Evolutionary conservation across 306 rosid species (phyloP), one percentile per base, ranked within the genome.

Genomic region (Rosa rugosa): DNA sequence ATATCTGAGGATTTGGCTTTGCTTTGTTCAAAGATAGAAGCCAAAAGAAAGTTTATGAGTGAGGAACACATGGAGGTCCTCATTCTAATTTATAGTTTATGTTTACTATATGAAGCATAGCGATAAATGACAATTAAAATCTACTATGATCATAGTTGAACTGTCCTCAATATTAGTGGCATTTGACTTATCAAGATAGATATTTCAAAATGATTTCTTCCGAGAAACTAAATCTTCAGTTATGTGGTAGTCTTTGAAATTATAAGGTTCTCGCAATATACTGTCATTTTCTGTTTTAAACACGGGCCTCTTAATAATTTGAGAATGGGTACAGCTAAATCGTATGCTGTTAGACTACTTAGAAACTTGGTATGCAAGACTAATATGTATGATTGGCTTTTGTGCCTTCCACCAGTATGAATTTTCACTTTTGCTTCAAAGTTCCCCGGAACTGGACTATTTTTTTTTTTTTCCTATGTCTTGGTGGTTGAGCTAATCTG

Each of bases 1-100:
- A 89, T 94, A 75, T 94, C 98, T 2, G 87, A 83, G 83, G 97
- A 92, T 79, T 82, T 94, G 77, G 97, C 92, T 0, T 20, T 49
- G 67, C 72, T 76, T 73, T 94, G 97, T 79, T 90, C 94, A 0
- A 83, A 69, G 41, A 77, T 88, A 69, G 73, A 89, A 40, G 59
- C 36, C 0, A 77, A 80, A 79, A 89, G 96, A 86, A 53, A 41
- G 8, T 49, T 27, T 62, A 22, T 56, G 12, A 75, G 64, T 17
- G 68, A 74, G 25, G 76, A 59, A 51, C 53, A 25, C 63, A 50
- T 78, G 14, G 75, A 77, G 95, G 98, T 93, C 47, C 75, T 27
- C 1, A 25, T 62, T 64, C 44, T 64, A 63, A 27, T 11, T 60
- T 11, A 3, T 9, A 2, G 64, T 53, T 20, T 53, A 53, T 20